phyloP scores from a whole-genome alignment of 148 eudicot species.

The Dysphania ambrosioides region DNA sequence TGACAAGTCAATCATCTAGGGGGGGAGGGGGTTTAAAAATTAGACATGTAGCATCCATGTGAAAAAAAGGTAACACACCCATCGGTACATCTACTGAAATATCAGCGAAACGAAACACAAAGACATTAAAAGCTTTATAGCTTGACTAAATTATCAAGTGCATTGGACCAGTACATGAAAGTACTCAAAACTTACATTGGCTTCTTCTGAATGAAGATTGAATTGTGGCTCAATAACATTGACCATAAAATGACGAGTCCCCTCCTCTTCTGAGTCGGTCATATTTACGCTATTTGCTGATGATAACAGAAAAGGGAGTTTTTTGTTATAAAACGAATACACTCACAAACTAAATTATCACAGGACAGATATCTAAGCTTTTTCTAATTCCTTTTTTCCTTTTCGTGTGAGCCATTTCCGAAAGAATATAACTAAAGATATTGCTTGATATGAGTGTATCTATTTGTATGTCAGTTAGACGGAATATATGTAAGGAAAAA shows the following conservation, averaged over 20 bases:
- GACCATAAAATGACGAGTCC: constrained; percentile 98
- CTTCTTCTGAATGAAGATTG: constrained; percentile 98
- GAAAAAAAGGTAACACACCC: not conserved
- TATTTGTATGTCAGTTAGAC: too few species aligned
- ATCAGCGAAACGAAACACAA: not conserved
- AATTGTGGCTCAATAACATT: constrained; percentile 99
- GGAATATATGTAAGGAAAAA: too few species aligned
- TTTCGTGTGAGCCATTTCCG: not conserved
- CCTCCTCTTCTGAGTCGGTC: constrained; percentile 71
- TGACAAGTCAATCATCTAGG: too few species aligned
- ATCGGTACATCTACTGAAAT: not conserved
- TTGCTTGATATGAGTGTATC: not conserved
- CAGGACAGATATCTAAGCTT: not conserved
- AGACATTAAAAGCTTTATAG: not conserved
- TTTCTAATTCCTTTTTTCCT: not conserved
- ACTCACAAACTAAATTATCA: not conserved
- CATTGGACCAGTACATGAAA: not conserved
- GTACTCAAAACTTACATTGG: constrained; percentile 65
- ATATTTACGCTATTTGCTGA: constrained; percentile 54
- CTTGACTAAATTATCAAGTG: too few species aligned
- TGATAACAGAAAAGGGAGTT: constrained; percentile 25
- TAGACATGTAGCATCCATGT: not conserved
- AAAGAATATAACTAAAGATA: not conserved
- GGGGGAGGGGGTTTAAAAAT: too few species aligned
- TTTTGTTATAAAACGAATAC: constrained; percentile 17